Evolutionary conservation across 345 rosid species (phyloP).

Genomic region (Triadica sebifera): DNA sequence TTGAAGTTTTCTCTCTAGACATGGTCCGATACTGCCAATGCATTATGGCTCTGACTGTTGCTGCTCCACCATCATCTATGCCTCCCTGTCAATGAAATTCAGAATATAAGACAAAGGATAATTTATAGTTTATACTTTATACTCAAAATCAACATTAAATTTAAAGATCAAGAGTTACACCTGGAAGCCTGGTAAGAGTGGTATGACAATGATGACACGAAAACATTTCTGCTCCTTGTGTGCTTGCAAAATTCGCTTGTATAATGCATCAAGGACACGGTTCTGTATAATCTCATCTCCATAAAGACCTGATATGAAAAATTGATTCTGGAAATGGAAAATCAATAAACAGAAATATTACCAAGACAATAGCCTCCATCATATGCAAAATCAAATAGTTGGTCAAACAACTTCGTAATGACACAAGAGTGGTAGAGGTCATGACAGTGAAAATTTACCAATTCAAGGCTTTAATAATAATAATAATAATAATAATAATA

Average conservation of each 20-base stretch:
- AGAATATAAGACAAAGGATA: background rate
- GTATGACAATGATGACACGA: constrained; percentile 71
- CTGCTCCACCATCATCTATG: constrained; percentile 82
- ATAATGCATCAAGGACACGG: constrained; percentile 68
- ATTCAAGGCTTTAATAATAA: too few species aligned
- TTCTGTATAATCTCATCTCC: constrained; percentile 76
- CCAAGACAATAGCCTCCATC: too few species aligned
- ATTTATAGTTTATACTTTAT: background rate
- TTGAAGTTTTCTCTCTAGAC: constrained; percentile 70
- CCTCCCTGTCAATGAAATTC: constrained; percentile 59
- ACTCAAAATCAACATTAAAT: background rate
- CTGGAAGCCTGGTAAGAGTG: constrained; percentile 96
- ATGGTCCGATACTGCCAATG: constrained; percentile 96
- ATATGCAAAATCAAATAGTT: background rate
- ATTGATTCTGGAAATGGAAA: constrained; percentile 68
- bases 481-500: too few species aligned
- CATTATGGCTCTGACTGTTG: constrained; percentile 87
- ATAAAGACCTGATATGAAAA: constrained; percentile 82
- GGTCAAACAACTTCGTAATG: background rate
- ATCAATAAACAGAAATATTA: too few species aligned
- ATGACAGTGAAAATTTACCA: background rate
- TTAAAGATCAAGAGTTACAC: constrained; percentile 26
- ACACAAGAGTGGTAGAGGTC: background rate
- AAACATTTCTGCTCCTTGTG: constrained; percentile 65
- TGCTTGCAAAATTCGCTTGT: constrained; percentile 67